phyloP scores from a whole-genome alignment of 805 yeast species.

The Lipomyces chichibuensis region DNA sequence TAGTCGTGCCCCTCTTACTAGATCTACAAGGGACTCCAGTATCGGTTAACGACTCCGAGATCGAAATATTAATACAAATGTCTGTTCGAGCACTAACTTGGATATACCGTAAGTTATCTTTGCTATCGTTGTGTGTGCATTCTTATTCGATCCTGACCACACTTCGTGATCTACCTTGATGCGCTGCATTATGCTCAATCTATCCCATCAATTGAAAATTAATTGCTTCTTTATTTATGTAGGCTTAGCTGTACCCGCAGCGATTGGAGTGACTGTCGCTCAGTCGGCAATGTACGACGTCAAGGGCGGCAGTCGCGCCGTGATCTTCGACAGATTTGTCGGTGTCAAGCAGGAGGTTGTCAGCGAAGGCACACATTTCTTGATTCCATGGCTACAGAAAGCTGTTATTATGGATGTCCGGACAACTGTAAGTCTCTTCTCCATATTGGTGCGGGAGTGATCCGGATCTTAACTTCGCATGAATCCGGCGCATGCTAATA shows the following conservation, averaged over 20 bases:
- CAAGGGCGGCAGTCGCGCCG: conserved; percentile 94
- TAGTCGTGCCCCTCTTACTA: too few relatives aligned
- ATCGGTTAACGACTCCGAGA: neutral
- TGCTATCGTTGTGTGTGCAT: too few relatives aligned
- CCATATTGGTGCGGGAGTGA: neutral
- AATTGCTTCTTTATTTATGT: neutral
- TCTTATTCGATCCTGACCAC: neutral
- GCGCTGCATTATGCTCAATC: neutral
- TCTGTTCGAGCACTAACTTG: conserved; percentile 28
- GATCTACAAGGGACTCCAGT: neutral
- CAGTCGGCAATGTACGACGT: conserved; percentile 92
- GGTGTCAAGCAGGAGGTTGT: conserved; percentile 89
- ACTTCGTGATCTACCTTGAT: neutral
- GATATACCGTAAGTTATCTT: conserved; percentile 26
- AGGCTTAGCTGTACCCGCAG: conserved; percentile 42
- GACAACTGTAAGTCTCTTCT: conserved; percentile 54
- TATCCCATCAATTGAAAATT: neutral
- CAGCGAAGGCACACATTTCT: conserved; percentile 96
- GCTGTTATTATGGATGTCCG: conserved; percentile 90
- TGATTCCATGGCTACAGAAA: conserved; percentile 93
- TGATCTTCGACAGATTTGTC: conserved; percentile 84
- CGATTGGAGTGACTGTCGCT: conserved; percentile 61
- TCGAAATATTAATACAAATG: neutral
- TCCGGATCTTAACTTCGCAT: neutral
- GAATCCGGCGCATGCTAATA: neutral